These are phyloP conservation scores for Puccinia horiana DNA, from an alignment of 1,284 basidiomycete species.

Conservation along the genomic window DNA sequence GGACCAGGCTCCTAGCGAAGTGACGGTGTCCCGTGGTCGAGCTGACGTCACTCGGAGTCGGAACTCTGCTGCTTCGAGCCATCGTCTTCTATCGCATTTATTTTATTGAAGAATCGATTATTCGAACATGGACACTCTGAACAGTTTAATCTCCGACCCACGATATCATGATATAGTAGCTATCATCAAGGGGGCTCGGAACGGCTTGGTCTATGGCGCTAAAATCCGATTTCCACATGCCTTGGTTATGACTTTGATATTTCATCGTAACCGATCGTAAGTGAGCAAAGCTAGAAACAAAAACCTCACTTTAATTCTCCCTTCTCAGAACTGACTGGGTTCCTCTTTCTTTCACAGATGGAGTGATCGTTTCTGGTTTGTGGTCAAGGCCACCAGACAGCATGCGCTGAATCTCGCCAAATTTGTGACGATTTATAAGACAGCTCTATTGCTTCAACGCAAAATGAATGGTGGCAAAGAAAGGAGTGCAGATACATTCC, in stretches of 20 bases:
- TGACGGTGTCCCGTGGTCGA: too few species aligned
- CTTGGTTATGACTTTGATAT: constrained; percentile 94
- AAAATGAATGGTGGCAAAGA: constrained; percentile 73
- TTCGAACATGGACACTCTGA: constrained; percentile 48
- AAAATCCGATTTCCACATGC: constrained; percentile 97
- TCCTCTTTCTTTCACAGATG: constrained; percentile 63
- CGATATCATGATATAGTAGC: constrained; percentile 84
- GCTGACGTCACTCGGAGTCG: too few species aligned
- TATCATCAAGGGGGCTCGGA: constrained; percentile 90
- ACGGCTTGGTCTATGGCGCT: constrained; percentile 81
- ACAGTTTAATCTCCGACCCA: constrained; percentile 62
- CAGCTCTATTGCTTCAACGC: constrained; percentile 76
- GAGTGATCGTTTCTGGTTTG: constrained; percentile 68
- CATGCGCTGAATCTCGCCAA: constrained; percentile 86
- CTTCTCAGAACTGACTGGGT: constrained; percentile 12
- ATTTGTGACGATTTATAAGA: constrained; percentile 93
- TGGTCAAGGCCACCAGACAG: constrained; percentile 83
- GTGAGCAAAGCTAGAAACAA: background rate
- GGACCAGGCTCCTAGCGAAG: too few species aligned
- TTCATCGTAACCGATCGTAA: constrained; percentile 60
- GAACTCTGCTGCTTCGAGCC: too few species aligned
- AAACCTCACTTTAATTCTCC: background rate
- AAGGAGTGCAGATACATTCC: constrained; percentile 77
- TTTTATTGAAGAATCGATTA: background rate
- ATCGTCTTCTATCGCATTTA: background rate